Evolutionary conservation across 371 early-diverging fungal species (phyloP).

Genomic region (Mucor piriformis): DNA sequence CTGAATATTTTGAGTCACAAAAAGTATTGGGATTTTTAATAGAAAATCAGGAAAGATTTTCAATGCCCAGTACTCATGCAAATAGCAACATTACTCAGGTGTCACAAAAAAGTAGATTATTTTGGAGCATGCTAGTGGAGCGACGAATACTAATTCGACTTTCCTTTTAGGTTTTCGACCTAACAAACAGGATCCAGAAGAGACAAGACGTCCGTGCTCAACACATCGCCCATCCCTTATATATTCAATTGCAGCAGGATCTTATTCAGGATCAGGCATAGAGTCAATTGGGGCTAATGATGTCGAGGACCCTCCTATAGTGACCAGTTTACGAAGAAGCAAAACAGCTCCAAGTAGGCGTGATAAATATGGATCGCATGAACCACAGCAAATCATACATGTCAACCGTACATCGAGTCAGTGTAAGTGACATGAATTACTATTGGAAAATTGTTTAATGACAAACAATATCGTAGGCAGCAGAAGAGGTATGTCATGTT

Average conservation of each 20-base stretch:
- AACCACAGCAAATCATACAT: constrained; percentile 24
- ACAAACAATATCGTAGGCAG: neutral
- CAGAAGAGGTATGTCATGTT: neutral
- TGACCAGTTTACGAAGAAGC: constrained; percentile 11
- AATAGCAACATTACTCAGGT: neutral
- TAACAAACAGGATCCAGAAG: neutral
- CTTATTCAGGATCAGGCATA: constrained; percentile 21
- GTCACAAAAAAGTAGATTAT: constrained; percentile 10
- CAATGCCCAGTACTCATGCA: constrained; percentile 24
- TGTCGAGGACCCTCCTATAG: neutral
- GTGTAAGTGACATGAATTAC: constrained; percentile 1
- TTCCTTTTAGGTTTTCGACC: neutral
- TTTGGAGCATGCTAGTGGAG: neutral
- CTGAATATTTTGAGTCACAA: constrained; percentile 59
- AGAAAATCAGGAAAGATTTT: constrained; percentile 41
- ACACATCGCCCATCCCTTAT: constrained; percentile 13
- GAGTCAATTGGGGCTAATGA: neutral
- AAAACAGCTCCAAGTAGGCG: constrained; percentile 18
- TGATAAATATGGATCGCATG: constrained; percentile 22
- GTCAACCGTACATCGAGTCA: constrained; percentile 38
- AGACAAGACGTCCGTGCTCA: neutral
- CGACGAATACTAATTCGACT: no score
- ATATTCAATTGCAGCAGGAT: constrained; percentile 27
- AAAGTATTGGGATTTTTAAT: constrained; percentile 60
- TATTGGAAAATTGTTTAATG: neutral